Conservation (phyloP, 164 flowering plant genomes). For the Berberis vulgaris region DNA sequence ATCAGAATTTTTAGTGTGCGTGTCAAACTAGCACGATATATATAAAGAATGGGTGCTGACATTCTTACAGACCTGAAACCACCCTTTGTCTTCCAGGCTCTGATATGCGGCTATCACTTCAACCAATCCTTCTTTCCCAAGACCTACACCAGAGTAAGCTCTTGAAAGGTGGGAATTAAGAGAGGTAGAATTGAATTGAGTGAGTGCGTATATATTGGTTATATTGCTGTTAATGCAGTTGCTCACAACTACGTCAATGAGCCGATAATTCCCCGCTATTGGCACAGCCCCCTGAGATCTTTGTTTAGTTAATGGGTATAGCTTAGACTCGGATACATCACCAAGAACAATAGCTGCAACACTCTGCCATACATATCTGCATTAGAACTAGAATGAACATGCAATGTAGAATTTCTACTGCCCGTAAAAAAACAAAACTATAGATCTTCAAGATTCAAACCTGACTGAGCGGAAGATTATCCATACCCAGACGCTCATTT, state of each 20-base stretch:
- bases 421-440: background rate
- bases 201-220: conserved; percentile 65
- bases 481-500: conserved; percentile 24
- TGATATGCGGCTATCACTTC: conserved; percentile 80
- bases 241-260: conserved; percentile 86
- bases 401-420: background rate
- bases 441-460: conserved; percentile 7
- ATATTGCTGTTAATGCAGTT: conserved; percentile 85
- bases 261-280: conserved; percentile 79
- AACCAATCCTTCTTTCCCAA: conserved; percentile 55
- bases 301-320: conserved; percentile 88
- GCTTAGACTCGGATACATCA: conserved; percentile 84
- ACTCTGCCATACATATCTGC: conserved; percentile 24
- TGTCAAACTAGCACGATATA: too few relatives aligned
- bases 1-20: too few relatives aligned
- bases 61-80: conserved; percentile 53
- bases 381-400: background rate
- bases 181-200: conserved; percentile 86
- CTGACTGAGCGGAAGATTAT: conserved; percentile 22
- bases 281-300: conserved; percentile 94
- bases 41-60: too few relatives aligned
- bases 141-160: conserved; percentile 51
- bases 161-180: conserved; percentile 76
- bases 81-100: conserved; percentile 53
- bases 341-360: conserved; percentile 88